Evolutionary conservation across 192 early-diverging fungal genomes (phyloP), one percentile per base, ranked within the genome.

Genomic region (Obelidium mucronatum): DNA sequence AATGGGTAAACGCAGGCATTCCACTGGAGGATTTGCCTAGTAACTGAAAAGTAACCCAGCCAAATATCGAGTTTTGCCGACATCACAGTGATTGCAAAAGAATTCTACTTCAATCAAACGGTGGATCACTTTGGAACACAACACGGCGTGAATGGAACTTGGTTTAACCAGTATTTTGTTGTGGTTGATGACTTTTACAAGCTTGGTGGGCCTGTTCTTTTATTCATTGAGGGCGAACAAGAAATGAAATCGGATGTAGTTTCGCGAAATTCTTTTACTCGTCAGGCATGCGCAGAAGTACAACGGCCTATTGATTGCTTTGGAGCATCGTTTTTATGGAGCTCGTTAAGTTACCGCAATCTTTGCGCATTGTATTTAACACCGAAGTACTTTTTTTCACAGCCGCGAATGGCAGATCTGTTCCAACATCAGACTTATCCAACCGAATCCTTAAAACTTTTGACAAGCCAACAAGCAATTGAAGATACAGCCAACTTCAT

Each of bases 271-370:
- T 24, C 35, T 24, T 35, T 65, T 3, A 24, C 35, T 1, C 63
- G 63, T n/a, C 63, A 65, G 35, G 4, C 39, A n/a, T 8, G 63
- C 63, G 28, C 48, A 31, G 19, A 58, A 48, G 37, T 72, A 72
- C 28, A 58, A 58, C 34, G 69, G 69, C 24, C 5, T 72, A 26
- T 30, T 28, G 54, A 34, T 72, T 6, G 8, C 69, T 35, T n/a
- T 72, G 11, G 69, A 72, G 53, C 69, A 72, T 34, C 51, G 69
- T 19, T 72, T 72, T 28, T 72, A 72, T 39, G 69, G 69, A 0
- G 37, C 28, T 19, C 44, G 44, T 48, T n/a, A n/a, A n/a, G n/a
- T n/a, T n/a, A n/a, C n/a, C n/a, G n/a, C n/a, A n/a, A n/a, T n/a
- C n/a, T n/a, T n/a, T n/a, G n/a, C n/a, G n/a, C n/a, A n/a, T n/a